phyloP scores from a whole-genome alignment of 208 protist species.

The Borovskyia barvae region DNA sequence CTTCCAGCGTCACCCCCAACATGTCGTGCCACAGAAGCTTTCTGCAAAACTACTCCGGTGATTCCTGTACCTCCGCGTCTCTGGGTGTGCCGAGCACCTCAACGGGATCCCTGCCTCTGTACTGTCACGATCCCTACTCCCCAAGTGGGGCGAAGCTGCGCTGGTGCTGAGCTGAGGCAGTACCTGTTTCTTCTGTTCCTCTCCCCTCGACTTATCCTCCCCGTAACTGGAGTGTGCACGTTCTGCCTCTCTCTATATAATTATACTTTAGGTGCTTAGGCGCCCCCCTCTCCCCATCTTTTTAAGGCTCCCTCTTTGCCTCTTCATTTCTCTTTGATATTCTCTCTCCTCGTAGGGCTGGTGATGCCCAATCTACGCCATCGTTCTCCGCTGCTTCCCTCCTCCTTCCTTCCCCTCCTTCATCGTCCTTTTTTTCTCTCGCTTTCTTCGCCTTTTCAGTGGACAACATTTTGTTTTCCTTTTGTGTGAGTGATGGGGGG shows the following conservation, averaged over 20 bases:
- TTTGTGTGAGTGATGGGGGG: neutral
- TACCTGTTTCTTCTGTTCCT: neutral
- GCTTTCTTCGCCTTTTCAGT: neutral
- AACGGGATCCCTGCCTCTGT: no score
- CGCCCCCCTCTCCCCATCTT: neutral
- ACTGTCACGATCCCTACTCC: constrained; percentile 29
- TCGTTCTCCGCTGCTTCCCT: neutral
- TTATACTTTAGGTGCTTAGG: neutral
- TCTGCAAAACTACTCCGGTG: neutral
- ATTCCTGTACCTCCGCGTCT: no score
- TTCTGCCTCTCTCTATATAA: neutral
- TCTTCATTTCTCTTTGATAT: neutral
- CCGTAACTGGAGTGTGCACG: neutral
- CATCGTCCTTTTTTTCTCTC: neutral
- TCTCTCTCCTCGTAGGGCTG: no score
- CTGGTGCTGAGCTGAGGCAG: neutral
- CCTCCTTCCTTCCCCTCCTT: neutral
- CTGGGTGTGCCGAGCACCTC: no score
- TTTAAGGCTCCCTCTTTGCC: neutral
- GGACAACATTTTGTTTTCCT: neutral
- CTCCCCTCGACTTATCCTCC: neutral
- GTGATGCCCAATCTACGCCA: no score
- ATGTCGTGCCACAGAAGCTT: neutral
- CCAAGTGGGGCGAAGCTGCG: constrained; percentile 16
- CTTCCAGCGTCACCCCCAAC: no score